phyloP scores from a whole-genome alignment of 768 basidiomycete species.

The Macrocybe gigantea region DNA sequence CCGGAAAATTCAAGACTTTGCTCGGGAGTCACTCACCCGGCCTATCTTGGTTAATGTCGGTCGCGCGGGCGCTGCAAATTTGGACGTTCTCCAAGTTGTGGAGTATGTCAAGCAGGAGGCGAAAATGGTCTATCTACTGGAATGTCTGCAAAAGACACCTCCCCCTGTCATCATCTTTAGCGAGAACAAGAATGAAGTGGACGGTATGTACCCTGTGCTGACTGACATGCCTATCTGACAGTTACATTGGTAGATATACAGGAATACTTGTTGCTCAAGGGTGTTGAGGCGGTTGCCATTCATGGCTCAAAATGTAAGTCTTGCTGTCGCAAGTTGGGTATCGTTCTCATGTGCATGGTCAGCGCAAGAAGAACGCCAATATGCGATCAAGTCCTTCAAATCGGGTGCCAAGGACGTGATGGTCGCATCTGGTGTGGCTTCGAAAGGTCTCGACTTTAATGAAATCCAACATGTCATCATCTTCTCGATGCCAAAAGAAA shows the following conservation, averaged over 20 bases:
- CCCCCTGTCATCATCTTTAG: slow-evolving; percentile 98
- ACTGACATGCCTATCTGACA: slow-evolving; percentile 2
- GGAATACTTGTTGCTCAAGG: slow-evolving; percentile 93
- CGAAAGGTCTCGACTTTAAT: slow-evolving; percentile 97
- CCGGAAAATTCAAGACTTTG: slow-evolving; percentile 97
- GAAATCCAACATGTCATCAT: slow-evolving; percentile 99
- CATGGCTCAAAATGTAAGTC: slow-evolving; percentile 92
- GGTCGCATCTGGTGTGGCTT: slow-evolving; percentile 97
- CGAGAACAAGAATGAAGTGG: slow-evolving; percentile 99
- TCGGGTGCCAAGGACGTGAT: slow-evolving; percentile 97
- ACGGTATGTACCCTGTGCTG: slow-evolving; percentile 50
- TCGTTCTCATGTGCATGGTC: neutral
- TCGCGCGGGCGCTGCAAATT: slow-evolving; percentile 93
- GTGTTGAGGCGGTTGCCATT: slow-evolving; percentile 97
- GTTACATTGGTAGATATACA: slow-evolving; percentile 74
- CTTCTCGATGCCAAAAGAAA: slow-evolving; percentile 99
- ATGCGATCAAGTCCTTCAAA: slow-evolving; percentile 98
- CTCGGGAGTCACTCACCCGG: slow-evolving; percentile 90
- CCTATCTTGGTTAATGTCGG: slow-evolving; percentile 97
- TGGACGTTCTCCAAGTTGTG: slow-evolving; percentile 94
- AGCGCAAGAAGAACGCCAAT: slow-evolving; percentile 99
- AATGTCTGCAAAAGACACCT: slow-evolving; percentile 96
- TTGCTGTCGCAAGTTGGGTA: neutral
- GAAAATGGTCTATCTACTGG: slow-evolving; percentile 98
- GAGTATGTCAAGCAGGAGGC: slow-evolving; percentile 99